Evolutionary conservation across 345 rosid genomes (phyloP).

Genomic region (Chamaenerion angustifolium): DNA sequence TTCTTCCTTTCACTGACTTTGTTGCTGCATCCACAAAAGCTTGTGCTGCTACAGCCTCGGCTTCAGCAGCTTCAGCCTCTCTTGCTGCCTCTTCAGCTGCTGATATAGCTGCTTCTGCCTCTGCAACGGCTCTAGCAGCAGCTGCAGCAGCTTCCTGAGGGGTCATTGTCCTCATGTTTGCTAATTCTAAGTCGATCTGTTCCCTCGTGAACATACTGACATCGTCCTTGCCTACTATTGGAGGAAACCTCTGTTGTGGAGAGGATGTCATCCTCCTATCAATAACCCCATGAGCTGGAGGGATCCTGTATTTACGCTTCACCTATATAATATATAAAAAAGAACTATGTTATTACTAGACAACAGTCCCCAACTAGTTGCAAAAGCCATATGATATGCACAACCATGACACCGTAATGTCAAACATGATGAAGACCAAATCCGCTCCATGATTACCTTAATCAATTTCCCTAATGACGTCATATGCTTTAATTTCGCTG

Average conservation of each 20-base stretch:
- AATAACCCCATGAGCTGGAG: slow-evolving; percentile 33
- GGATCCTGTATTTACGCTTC: slow-evolving; percentile 76
- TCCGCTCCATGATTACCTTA: slow-evolving; percentile 39
- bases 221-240: slow-evolving; percentile 42
- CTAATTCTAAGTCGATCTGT: slow-evolving; percentile 70
- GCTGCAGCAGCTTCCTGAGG: slow-evolving; percentile 73
- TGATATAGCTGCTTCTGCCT: slow-evolving; percentile 85
- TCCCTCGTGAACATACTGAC: slow-evolving; percentile 36
- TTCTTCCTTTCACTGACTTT: slow-evolving; percentile 60
- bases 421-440: neutral
- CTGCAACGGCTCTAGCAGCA: slow-evolving; percentile 84
- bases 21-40: slow-evolving; percentile 79
- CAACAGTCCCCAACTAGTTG: too few relatives aligned
- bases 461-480: slow-evolving; percentile 60
- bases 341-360: neutral
- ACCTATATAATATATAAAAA: slow-evolving; percentile 32
- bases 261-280: slow-evolving; percentile 35
- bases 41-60: slow-evolving; percentile 84
- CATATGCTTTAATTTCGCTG: slow-evolving; percentile 70
- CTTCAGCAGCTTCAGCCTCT: slow-evolving; percentile 93
- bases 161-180: slow-evolving; percentile 71
- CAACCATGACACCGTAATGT: neutral
- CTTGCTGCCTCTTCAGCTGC: slow-evolving; percentile 94
- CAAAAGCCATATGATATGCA: neutral
- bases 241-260: slow-evolving; percentile 36